Evolutionary conservation across 2,329 filamentous ascomycete species (phyloP), one percentile per base, ranked within the genome.

Genomic region (Xylaria sp.): DNA sequence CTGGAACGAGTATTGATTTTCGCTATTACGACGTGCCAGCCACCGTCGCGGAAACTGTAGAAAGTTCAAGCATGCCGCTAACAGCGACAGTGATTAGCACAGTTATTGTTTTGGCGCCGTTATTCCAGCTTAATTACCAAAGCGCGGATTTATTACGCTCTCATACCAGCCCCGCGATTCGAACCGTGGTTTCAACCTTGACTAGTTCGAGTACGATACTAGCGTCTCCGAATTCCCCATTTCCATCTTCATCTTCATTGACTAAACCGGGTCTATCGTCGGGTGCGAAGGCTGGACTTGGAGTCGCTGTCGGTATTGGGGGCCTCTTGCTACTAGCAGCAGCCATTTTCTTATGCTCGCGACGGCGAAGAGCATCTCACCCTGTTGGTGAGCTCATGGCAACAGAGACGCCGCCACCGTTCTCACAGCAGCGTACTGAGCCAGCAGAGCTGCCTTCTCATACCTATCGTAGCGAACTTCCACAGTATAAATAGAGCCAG

Each of bases 61-160:
- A 19, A 34, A 47, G 21, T 14, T 7, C 39, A 21, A 57, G 17
- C 11, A 56, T 60, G 0, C 50, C 8, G 34, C 34, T 42, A n/a
- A 24, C 32, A 21, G 59, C 57, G 3, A 36, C 39, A 17, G 42
- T 36, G 42, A 67, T 24, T 48, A 69, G 55, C 54, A 19, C 12
- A 55, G 61, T 76, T 14, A 60, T 65, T 1, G 14, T 79, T 1
- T 73, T 58, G 12, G 77, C 77, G 17, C 76, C 77, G 3, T 67
- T 79, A 51, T 74, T 79, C 69, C 78, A 79, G 69, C 73, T 79
- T 58, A 73, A 75, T 50, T 71, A 67, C 58, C 70, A 74, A 47
- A 57, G 71, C 5, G 67, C 66, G 19, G 77, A 79, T 47, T 17
- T 77, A 2, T 55, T 70, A 7, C 50, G 69, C 2, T 65, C 71